These are phyloP conservation scores for Linderina pennispora DNA, from an alignment of 192 early-diverging fungal species.

Conservation along the genomic window DNA sequence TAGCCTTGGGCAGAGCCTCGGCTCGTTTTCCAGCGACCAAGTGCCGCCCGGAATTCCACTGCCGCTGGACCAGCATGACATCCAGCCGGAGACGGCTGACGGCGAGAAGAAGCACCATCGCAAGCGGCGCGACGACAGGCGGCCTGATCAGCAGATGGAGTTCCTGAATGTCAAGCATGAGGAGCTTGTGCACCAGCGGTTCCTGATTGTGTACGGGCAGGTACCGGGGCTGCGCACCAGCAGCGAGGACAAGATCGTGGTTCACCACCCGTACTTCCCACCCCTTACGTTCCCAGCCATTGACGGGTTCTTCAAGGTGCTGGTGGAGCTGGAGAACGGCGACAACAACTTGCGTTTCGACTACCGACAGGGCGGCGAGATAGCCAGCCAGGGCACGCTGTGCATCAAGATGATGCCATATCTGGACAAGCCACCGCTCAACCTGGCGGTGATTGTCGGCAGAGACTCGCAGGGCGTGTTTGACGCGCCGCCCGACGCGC, in stretches of 20 bases:
- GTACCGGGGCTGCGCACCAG: constrained; percentile 19
- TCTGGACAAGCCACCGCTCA: constrained; percentile 52
- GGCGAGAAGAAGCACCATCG: constrained; percentile 7
- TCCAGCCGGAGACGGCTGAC: constrained; percentile 9
- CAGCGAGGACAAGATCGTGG: constrained; percentile 19
- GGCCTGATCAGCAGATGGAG: constrained; percentile 8
- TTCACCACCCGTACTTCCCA: constrained; percentile 48
- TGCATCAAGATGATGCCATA: constrained; percentile 46
- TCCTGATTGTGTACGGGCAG: constrained; percentile 41
- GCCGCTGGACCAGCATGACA: constrained; percentile 33
- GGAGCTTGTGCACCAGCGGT: constrained; percentile 46
- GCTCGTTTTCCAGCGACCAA: constrained; percentile 1
- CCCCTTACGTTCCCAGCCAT: constrained; percentile 47
- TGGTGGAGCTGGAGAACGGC: constrained; percentile 54
- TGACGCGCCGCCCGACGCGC: constrained; percentile 54
- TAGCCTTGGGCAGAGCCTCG: not conserved
- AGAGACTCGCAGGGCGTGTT: constrained; percentile 52
- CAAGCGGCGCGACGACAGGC: not conserved
- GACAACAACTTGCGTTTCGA: constrained; percentile 49
- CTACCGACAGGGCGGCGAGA: constrained; percentile 24
- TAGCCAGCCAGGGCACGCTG: constrained; percentile 17
- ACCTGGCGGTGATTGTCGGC: constrained; percentile 52
- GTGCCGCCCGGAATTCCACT: constrained; percentile 25
- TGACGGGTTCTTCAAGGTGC: constrained; percentile 53
- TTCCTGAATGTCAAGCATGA: constrained; percentile 34